A percentile compares a stretch with the other conserved stretches of the same genome.
These are phyloP conservation scores for Penicillium steckii DNA, from an alignment of 495 filamentous ascomycete species.

Conservation along the genomic window DNA sequence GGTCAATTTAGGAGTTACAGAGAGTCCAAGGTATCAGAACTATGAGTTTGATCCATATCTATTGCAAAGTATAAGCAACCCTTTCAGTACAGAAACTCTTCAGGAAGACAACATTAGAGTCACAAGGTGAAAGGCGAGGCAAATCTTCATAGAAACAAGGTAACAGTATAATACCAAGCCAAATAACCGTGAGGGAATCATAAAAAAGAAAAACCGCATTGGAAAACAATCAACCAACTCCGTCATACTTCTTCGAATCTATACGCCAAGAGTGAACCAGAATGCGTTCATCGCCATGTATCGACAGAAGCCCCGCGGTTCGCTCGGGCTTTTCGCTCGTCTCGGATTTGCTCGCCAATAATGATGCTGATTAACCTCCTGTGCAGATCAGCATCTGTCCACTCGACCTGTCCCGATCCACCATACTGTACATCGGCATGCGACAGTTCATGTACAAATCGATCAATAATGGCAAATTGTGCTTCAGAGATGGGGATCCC, in stretches of 20 bases:
- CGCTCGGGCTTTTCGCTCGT: slow-evolving; percentile 31
- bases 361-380: slow-evolving; percentile 47
- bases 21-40: not conserved
- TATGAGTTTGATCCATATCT: not conserved
- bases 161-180: slow-evolving; percentile 2
- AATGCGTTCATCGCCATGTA: slow-evolving; percentile 30
- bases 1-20: not conserved
- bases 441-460: slow-evolving; percentile 43
- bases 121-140: slow-evolving; percentile 11
- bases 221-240: slow-evolving; percentile 14
- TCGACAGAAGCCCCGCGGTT: slow-evolving; percentile 26
- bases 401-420: slow-evolving; percentile 41
- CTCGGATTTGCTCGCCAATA: slow-evolving; percentile 47
- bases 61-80: not conserved
- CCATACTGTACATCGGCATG: slow-evolving; percentile 37
- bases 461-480: slow-evolving; percentile 47
- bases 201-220: slow-evolving; percentile 15
- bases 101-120: slow-evolving; percentile 1
- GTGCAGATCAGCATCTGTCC: slow-evolving; percentile 48
- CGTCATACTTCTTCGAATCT: slow-evolving; percentile 11
- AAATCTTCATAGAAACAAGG: slow-evolving; percentile 4
- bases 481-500: slow-evolving; percentile 46
- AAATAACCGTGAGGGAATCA: slow-evolving; percentile 27
- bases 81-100: not conserved
- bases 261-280: slow-evolving; percentile 7